Base-by-base conservation (phyloP, 2,329 filamentous ascomycete genomes). In the Lasiodiplodia sp. region DNA sequence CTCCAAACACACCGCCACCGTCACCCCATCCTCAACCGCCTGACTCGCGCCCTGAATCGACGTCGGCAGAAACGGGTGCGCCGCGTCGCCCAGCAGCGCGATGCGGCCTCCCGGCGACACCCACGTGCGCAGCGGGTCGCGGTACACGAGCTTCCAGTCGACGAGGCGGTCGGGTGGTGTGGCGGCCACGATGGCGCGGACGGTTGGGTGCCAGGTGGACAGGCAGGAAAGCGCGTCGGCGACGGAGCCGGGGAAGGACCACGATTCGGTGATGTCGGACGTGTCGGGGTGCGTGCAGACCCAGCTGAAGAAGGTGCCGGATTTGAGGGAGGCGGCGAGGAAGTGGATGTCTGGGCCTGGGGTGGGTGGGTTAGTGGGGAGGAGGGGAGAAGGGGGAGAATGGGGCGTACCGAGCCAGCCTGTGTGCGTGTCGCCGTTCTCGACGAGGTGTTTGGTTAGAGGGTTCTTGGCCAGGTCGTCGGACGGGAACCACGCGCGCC, bases 61-160 rank as follows among this genome's bases (percentile, higher is more conserved):
- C 0, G 84, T 86, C 0, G 85, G 85, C 11, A 87, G 75, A 75
- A 86, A 84, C 0, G 84, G 81, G 70, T 86, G 85, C 67, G 84
- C 86, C 60, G 81, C 82, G 72, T 86, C 85, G 0, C 85, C 85
- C 1, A 86, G 74, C 49, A 86, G 75, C 0, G 80, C 83, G 64
- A 86, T 84, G 52, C 80, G 78, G 64, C 83, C 82, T 58, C 78
- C 79, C 8, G 75, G 73, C 0, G 81, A 83, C 0, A 86, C 78
- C 85, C 85, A 87, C 0, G 80, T 82, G 0, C 82, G 80, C 38
- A 85, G 77, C 4, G 84, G 84, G 71, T 86, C 82, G 56, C 84
- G 79, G 70, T 85, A 86, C 70, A 83, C 84, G 49, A 86, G 83
- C 71, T 85, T 85, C 84, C 84, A 87, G 73, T 86, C 84, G 4